phyloP scores from a whole-genome alignment of 805 yeast genomes.

The Cyberlindnera xishuangbannaensis region DNA sequence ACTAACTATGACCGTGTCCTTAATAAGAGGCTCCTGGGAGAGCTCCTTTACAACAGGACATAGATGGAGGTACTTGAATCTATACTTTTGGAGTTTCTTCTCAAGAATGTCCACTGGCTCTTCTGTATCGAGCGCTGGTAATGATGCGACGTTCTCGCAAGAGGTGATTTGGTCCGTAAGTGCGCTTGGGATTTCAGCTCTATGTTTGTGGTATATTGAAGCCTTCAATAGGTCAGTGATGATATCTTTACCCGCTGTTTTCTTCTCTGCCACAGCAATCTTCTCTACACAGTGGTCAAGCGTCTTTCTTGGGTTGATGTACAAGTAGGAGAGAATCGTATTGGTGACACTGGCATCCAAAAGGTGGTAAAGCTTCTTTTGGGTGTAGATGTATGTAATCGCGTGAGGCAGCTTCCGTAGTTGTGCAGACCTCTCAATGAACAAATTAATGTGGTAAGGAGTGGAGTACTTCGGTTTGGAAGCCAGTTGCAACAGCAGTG shows the following conservation, averaged over 20 bases:
- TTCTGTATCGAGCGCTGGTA: constrained; percentile 10
- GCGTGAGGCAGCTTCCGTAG: constrained; percentile 20
- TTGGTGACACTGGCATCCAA: constrained; percentile 16
- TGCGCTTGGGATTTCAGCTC: constrained; percentile 10
- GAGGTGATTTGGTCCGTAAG: constrained; percentile 7
- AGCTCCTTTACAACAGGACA: constrained; percentile 19
- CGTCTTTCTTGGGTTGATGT: constrained; percentile 19
- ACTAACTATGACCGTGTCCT: constrained; percentile 6
- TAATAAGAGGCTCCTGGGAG: constrained; percentile 7
- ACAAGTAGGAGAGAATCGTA: constrained; percentile 17
- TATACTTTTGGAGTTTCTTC: constrained; percentile 13
- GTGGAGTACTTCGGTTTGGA: constrained; percentile 18
- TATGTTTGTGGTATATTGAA: constrained; percentile 12
- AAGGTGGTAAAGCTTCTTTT: constrained; percentile 8
- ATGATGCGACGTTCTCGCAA: neutral
- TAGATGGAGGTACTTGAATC: constrained; percentile 20
- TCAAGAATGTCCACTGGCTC: no score
- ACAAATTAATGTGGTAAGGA: constrained; percentile 17
- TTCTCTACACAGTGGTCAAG: constrained; percentile 11
- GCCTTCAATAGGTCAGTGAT: constrained; percentile 18
- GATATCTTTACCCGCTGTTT: constrained; percentile 6
- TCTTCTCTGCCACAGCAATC: constrained; percentile 11
- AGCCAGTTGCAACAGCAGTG: constrained; percentile 16
- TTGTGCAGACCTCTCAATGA: constrained; percentile 20
- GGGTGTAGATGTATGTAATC: constrained; percentile 17